Conservation (phyloP, 768 basidiomycete genomes). For the Rhizopogon rudus region DNA sequence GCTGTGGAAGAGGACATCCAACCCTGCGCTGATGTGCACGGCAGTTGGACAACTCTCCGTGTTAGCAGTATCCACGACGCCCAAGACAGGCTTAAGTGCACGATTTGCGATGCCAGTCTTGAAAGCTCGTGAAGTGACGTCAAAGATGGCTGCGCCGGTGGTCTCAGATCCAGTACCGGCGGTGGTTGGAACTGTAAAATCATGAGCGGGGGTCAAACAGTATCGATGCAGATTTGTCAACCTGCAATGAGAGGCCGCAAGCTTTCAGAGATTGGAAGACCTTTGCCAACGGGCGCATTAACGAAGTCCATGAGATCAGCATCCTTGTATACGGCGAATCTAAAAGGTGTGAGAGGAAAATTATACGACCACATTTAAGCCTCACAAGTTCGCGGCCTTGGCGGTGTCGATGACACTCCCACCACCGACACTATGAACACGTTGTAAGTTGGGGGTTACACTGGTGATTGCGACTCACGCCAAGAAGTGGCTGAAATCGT, state of each 20-base stretch:
- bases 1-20: constrained; percentile 95
- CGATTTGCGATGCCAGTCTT: constrained; percentile 96
- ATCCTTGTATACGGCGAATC: constrained; percentile 89
- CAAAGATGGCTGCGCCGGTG: constrained; percentile 91
- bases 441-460: not conserved
- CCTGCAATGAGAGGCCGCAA: constrained; percentile 85
- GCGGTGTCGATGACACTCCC: constrained; percentile 95
- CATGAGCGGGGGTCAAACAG: not conserved
- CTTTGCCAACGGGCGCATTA: constrained; percentile 94
- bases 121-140: constrained; percentile 87
- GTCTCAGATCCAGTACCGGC: constrained; percentile 93
- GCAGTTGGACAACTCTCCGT: constrained; percentile 89
- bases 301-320: constrained; percentile 94
- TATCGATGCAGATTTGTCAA: constrained; percentile 12
- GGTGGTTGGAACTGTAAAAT: constrained; percentile 54
- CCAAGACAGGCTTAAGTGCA: constrained; percentile 85
- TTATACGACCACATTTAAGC: not conserved
- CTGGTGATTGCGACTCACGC: constrained; percentile 49
- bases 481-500: constrained; percentile 91
- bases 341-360: constrained; percentile 21
- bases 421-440: constrained; percentile 66
- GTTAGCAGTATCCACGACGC: constrained; percentile 84
- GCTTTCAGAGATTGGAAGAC: constrained; percentile 69
- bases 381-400: constrained; percentile 88
- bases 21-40: constrained; percentile 90